phyloP scores from a whole-genome alignment of 768 basidiomycete genomes.

The Clathrus columnatus region DNA sequence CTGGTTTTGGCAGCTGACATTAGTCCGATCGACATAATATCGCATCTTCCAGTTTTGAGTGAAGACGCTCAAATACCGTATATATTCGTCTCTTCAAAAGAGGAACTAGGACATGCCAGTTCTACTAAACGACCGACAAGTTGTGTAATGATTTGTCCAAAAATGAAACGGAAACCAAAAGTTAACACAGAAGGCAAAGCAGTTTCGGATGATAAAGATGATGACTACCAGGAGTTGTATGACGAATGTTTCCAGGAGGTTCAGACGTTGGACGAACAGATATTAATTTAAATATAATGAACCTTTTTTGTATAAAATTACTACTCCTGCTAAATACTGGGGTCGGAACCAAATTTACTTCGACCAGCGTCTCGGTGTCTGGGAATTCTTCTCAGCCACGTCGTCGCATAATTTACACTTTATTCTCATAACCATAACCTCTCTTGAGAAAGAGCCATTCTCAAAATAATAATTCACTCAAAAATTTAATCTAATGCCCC shows the following conservation, averaged over 20 bases:
- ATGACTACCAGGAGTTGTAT: constrained; percentile 82
- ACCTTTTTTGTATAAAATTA: background rate
- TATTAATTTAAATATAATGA: constrained; percentile 46
- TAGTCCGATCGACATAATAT: constrained; percentile 96
- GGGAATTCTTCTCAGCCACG: background rate
- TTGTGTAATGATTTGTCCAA: constrained; percentile 90
- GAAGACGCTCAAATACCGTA: constrained; percentile 93
- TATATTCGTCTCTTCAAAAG: constrained; percentile 84
- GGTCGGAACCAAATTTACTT: background rate
- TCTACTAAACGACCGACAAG: constrained; percentile 97
- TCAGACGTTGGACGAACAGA: constrained; percentile 62
- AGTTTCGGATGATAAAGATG: constrained; percentile 54
- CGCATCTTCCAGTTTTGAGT: constrained; percentile 87
- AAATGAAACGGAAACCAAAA: constrained; percentile 63
- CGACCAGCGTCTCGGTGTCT: background rate
- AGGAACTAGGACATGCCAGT: constrained; percentile 91
- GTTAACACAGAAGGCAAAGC: constrained; percentile 42
- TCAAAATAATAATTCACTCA: background rate
- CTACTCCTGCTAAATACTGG: constrained; percentile 4
- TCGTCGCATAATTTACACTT: background rate
- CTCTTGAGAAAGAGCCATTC: background rate
- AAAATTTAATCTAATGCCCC: background rate
- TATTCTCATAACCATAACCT: too few species aligned
- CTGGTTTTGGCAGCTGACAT: constrained; percentile 94
- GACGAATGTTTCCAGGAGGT: constrained; percentile 84